These are phyloP conservation scores for Chytridium lagenaria DNA, from an alignment of 371 early-diverging fungal species.

Conservation along the genomic window DNA sequence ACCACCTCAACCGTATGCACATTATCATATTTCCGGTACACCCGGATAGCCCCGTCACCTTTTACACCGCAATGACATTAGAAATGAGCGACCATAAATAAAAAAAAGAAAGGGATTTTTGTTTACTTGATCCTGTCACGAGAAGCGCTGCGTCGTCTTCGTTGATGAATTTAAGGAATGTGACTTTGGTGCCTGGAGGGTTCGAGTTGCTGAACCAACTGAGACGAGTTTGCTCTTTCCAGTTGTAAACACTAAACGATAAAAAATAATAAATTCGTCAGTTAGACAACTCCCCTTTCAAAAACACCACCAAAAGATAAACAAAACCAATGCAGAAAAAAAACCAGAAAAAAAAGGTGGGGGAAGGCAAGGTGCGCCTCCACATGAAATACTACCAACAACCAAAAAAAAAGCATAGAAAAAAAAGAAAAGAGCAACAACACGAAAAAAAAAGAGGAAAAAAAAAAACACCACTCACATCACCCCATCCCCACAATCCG, in stretches of 20 bases:
- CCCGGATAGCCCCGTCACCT: slow-evolving; percentile 80
- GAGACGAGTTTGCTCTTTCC: slow-evolving; percentile 67
- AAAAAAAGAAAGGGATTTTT: too few species aligned
- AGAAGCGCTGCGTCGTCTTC: slow-evolving; percentile 87
- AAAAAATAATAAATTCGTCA: too few species aligned
- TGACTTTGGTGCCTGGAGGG: slow-evolving; percentile 70
- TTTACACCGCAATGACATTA: neutral
- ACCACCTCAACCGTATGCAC: slow-evolving; percentile 69
- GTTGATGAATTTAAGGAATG: slow-evolving; percentile 85
- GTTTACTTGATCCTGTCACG: slow-evolving; percentile 76
- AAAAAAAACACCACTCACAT: slow-evolving; percentile 49
- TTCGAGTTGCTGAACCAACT: slow-evolving; percentile 74
- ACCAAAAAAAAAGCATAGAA: neutral
- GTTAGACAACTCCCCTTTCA: too few species aligned
- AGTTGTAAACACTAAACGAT: slow-evolving; percentile 79
- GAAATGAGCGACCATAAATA: neutral
- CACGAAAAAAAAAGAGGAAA: neutral
- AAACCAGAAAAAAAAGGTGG: too few species aligned
- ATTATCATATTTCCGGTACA: slow-evolving; percentile 76
- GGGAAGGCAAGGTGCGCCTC: too few species aligned
- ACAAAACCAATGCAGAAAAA: too few species aligned
- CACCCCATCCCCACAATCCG: slow-evolving; percentile 68
- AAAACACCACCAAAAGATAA: too few species aligned
- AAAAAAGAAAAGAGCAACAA: neutral
- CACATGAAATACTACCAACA: too few species aligned